These are phyloP conservation scores for Alternaria atra DNA, from an alignment of 2,329 filamentous ascomycete genomes.

Conservation along the genomic window DNA sequence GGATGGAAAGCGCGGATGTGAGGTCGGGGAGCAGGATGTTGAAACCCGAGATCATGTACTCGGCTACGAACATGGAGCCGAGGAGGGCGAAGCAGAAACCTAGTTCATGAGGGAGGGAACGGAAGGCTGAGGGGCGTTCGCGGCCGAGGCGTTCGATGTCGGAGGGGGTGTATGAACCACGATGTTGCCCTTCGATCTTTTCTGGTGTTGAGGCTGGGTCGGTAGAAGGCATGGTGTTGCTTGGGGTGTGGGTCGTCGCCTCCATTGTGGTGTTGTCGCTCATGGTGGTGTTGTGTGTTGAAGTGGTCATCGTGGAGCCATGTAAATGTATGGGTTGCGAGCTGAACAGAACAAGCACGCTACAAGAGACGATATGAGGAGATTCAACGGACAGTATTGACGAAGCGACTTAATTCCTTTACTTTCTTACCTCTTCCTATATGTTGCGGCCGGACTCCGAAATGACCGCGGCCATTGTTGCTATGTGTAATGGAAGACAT, in stretches of 20 bases:
- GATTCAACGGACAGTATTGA: neutral
- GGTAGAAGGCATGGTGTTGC: neutral
- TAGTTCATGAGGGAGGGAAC: conserved; percentile 63
- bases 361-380: neutral
- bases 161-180: conserved; percentile 32
- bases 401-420: neutral
- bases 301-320: neutral
- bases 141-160: conserved; percentile 69
- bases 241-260: neutral
- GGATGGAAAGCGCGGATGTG: conserved; percentile 69
- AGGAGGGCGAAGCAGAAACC: conserved; percentile 70
- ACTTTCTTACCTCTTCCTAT: conserved; percentile 21
- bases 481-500: conserved; percentile 21
- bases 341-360: neutral
- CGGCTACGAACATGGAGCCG: conserved; percentile 70
- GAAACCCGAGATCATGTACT: conserved; percentile 82
- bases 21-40: conserved; percentile 73
- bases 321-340: neutral
- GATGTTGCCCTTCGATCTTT: conserved; percentile 24
- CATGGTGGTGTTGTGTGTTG: neutral
- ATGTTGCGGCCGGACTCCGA: conserved; percentile 17
- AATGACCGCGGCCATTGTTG: conserved; percentile 19
- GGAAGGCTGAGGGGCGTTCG: conserved; percentile 67
- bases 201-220: neutral
- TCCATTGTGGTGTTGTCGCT: neutral